These are phyloP conservation scores for Stygiomarasmius scandens DNA, from an alignment of 1,284 basidiomycete species.

Conservation along the genomic window DNA sequence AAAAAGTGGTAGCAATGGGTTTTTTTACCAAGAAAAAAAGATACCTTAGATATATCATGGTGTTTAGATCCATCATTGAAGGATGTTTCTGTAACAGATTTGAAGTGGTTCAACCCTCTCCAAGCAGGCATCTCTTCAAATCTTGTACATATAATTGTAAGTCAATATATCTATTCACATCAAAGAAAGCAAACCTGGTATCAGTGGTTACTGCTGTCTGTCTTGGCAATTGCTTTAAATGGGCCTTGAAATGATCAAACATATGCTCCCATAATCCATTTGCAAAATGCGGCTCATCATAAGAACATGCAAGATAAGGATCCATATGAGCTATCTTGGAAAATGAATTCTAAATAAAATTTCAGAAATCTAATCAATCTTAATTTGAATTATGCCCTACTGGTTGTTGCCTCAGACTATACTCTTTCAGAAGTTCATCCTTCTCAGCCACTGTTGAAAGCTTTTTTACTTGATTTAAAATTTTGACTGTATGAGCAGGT, in stretches of 20 bases:
- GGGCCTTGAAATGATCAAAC: conserved; percentile 24
- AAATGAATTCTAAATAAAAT: conserved; percentile 37
- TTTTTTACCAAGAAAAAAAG: too few species aligned
- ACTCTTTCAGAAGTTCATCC: conserved; percentile 26
- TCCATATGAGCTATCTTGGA: conserved; percentile 31
- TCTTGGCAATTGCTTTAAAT: conserved; percentile 8
- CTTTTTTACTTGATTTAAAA: conserved; percentile 16
- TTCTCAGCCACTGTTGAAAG: conserved; percentile 12
- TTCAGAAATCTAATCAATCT: neutral
- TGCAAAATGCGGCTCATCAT: conserved; percentile 40
- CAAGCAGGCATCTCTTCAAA: too few species aligned
- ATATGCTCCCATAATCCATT: conserved; percentile 37
- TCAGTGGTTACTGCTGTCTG: too few species aligned
- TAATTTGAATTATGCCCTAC: conserved; percentile 28
- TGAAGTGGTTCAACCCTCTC: too few species aligned
- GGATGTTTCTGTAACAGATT: too few species aligned
- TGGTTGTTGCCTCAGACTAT: conserved; percentile 32
- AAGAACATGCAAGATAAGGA: conserved; percentile 33
- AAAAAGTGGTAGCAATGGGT: too few species aligned
- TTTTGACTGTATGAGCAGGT: conserved; percentile 16
- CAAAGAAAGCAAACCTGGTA: too few species aligned
- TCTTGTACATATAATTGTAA: too few species aligned
- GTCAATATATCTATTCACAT: too few species aligned
- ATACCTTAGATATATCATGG: too few species aligned
- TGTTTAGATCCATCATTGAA: too few species aligned